phyloP scores from a whole-genome alignment of 1,284 basidiomycete species.

The Pascua sp. region DNA sequence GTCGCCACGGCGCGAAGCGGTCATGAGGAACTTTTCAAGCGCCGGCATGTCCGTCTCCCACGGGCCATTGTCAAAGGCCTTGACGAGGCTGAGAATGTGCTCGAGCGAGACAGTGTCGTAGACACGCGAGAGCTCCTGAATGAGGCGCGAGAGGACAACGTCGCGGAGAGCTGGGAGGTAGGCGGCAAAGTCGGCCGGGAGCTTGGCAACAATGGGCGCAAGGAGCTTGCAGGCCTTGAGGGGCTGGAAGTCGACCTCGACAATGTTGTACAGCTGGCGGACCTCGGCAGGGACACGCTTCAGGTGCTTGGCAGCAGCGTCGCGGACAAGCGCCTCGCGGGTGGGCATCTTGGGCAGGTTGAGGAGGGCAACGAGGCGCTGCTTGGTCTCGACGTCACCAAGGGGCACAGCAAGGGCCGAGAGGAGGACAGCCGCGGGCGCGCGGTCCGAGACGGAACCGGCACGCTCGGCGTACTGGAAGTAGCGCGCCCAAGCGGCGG shows the following conservation, averaged over 20 bases:
- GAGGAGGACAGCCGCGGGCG: constrained; percentile 89
- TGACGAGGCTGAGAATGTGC: constrained; percentile 70
- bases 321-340: constrained; percentile 74
- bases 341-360: constrained; percentile 83
- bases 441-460: constrained; percentile 71
- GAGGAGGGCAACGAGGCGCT: constrained; percentile 78
- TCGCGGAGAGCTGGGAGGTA: constrained; percentile 90
- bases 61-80: constrained; percentile 63
- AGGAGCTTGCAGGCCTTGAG: constrained; percentile 79
- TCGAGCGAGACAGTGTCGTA: constrained; percentile 83
- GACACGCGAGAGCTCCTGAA: constrained; percentile 89
- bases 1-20: constrained; percentile 83
- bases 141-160: constrained; percentile 88
- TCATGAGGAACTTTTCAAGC: constrained; percentile 89
- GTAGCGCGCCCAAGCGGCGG: constrained; percentile 92
- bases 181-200: constrained; percentile 63
- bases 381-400: constrained; percentile 65
- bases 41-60: constrained; percentile 62
- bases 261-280: constrained; percentile 79
- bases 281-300: constrained; percentile 73
- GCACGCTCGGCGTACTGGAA: constrained; percentile 53
- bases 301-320: constrained; percentile 83
- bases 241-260: constrained; percentile 94
- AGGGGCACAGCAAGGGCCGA: constrained; percentile 92
- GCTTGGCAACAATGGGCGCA: constrained; percentile 71